Percentiles rank a stretch among this genome's conserved stretches.
Evolutionary conservation across 371 early-diverging fungal genomes (phyloP).

Genomic region (Rhizopus stolonifer): DNA sequence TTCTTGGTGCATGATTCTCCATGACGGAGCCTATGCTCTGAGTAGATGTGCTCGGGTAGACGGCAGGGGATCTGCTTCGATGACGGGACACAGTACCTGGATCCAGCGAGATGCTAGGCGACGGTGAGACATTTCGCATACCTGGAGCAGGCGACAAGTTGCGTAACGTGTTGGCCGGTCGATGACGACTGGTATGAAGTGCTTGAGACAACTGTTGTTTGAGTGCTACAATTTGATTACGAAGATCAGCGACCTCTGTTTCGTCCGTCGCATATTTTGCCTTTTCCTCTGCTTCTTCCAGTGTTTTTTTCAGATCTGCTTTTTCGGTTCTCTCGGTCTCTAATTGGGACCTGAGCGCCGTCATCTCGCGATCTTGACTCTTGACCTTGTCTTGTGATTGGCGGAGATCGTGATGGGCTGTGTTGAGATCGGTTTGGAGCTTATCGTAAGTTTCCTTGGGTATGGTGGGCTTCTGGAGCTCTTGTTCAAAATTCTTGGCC

Average conservation of each 20-base stretch:
- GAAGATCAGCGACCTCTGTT: constrained; percentile 44
- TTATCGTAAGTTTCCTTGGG: constrained; percentile 60
- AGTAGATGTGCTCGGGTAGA: constrained; percentile 1
- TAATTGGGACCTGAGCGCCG: constrained; percentile 58
- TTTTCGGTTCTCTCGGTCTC: constrained; percentile 67
- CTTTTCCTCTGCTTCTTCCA: constrained; percentile 40
- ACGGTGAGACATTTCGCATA: constrained; percentile 37
- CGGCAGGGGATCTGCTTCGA: constrained; percentile 19
- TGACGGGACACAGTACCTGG: constrained; percentile 17
- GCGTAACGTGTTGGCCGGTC: constrained; percentile 20
- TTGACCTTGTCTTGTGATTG: constrained; percentile 55
- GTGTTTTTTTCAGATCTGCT: constrained; percentile 52
- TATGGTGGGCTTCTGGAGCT: constrained; percentile 62
- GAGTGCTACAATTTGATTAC: constrained; percentile 46
- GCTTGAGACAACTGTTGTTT: constrained; percentile 52
- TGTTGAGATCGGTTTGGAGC: constrained; percentile 52
- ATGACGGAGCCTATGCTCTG: too few relatives aligned
- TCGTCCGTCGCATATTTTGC: constrained; percentile 37
- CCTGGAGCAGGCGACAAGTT: constrained; percentile 34
- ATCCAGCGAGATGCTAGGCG: constrained; percentile 27
- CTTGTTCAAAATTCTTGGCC: constrained; percentile 49
- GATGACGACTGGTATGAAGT: constrained; percentile 37
- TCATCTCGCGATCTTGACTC: constrained; percentile 65
- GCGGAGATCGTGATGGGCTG: constrained; percentile 46
- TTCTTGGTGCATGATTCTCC: too few relatives aligned